Percentiles rank a stretch among this genome's conserved stretches.
Evolutionary conservation across 1,284 basidiomycete species (phyloP).

Genomic region (Macrocybe sp.): DNA sequence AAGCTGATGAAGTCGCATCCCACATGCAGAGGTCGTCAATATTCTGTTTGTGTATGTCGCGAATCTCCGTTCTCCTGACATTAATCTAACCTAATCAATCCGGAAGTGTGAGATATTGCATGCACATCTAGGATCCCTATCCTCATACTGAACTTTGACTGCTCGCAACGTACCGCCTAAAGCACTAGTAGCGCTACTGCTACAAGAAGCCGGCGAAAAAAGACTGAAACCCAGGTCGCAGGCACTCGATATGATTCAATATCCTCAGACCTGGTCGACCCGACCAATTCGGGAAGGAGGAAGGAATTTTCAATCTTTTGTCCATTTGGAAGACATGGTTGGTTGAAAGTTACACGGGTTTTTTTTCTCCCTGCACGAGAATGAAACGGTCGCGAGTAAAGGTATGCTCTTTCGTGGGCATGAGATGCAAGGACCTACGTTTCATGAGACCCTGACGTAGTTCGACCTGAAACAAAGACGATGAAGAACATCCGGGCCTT

Average conservation of each 20-base stretch:
- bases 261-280: not conserved
- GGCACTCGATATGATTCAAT: slow-evolving; percentile 4
- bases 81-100: not conserved
- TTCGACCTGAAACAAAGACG: too few species aligned
- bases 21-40: slow-evolving; percentile 56
- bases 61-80: not conserved
- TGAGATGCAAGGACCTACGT: too few species aligned
- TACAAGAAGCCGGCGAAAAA: slow-evolving; percentile 46
- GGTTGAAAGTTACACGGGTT: too few species aligned
- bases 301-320: slow-evolving; percentile 28
- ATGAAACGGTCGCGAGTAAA: too few species aligned
- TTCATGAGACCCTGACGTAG: too few species aligned
- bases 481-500: too few species aligned
- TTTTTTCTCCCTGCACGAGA: too few species aligned
- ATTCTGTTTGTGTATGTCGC: slow-evolving; percentile 44
- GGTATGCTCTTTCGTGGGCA: too few species aligned
- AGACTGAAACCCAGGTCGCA: slow-evolving; percentile 21
- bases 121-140: slow-evolving; percentile 48
- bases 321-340: not conserved
- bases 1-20: slow-evolving; percentile 58
- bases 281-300: slow-evolving; percentile 11
- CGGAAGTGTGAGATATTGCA: not conserved
- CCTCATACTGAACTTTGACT: slow-evolving; percentile 53
- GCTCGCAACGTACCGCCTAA: slow-evolving; percentile 46
- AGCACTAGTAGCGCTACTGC: slow-evolving; percentile 50